Evolutionary conservation across 306 rosid species (phyloP), one percentile per base, ranked within the genome.

Genomic region (Lathyrus tuberosus): DNA sequence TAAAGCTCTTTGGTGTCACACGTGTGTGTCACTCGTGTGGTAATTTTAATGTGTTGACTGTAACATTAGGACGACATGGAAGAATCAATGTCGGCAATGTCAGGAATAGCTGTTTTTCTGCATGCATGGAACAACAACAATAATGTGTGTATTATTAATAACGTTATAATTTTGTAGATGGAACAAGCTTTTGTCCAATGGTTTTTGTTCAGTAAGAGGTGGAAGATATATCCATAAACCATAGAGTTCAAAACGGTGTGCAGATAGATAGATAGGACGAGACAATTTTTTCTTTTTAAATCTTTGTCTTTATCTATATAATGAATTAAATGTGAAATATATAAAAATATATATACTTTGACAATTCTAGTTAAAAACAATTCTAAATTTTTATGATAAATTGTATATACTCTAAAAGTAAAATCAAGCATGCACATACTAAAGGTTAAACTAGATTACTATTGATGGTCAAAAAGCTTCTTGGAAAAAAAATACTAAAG

Each of bases 381-480:
- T n/a, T n/a, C n/a, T n/a, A n/a, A n/a, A n/a, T n/a, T n/a, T n/a
- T n/a, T 31, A 31, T 31, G 1, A 31, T 31, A 7, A 33, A 33
- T 33, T 33, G 1, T 33, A 6, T 6, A 6, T 33, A 33, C 38
- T 33, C 9, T 2, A 33, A 33, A 33, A 33, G 40, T 7, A 54
- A 54, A 54, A 54, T 11, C 37, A 24, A 60, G 66, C 62, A 66
- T 58, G 38, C 38, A 62, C 38, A 41, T 78, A 26, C 22, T 20
- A 20, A 20, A 20, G 22, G 22, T 20, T 20, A 20, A 20, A 20
- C 22, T 20, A 20, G 22, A 69, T 76, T 16, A 73, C 51, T 78
- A 77, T 70, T 57, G 84, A 66, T 84, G 89, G 88, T 88, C 86
- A 88, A 88, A 87, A 88, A 84, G 88, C 47, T 47, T 70, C 6